These are phyloP conservation scores for Marasmius fiardii DNA, from an alignment of 1,284 basidiomycete species.

Conservation along the genomic window DNA sequence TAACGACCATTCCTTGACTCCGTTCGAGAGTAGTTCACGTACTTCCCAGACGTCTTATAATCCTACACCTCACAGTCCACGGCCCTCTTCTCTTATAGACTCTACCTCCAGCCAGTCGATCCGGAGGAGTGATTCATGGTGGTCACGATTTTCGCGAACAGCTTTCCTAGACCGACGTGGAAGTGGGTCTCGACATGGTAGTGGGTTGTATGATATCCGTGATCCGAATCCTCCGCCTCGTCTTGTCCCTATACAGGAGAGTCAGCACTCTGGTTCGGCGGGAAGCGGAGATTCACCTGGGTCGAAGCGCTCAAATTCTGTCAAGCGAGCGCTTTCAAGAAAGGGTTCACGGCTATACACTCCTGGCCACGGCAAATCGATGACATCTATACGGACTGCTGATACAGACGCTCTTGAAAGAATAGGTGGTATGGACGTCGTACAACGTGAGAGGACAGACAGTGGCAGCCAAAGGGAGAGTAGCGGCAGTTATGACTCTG, in stretches of 20 bases:
- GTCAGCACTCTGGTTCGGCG: conserved; percentile 29
- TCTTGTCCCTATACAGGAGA: conserved; percentile 55
- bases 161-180: conserved; percentile 51
- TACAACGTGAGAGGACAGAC: conserved; percentile 49
- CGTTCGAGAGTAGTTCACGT: conserved; percentile 23
- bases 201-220: conserved; percentile 48
- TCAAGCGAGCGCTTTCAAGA: conserved; percentile 21
- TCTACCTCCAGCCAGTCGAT: conserved; percentile 24
- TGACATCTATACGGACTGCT: conserved; percentile 56
- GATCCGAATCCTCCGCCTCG: conserved; percentile 71
- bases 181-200: conserved; percentile 30
- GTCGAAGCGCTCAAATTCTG: conserved; percentile 17
- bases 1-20: conserved; percentile 25
- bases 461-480: conserved; percentile 31
- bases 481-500: conserved; percentile 19
- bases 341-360: conserved; percentile 24
- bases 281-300: conserved; percentile 21
- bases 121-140: conserved; percentile 45
- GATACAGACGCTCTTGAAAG: conserved; percentile 65
- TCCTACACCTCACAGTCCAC: conserved; percentile 11
- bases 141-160: conserved; percentile 41
- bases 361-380: conserved; percentile 42
- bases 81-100: conserved; percentile 38
- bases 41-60: conserved; percentile 23
- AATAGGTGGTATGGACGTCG: conserved; percentile 66